These are phyloP conservation scores for Plectosphaerella cucumerina DNA, from an alignment of 2,329 filamentous ascomycete species.

Conservation along the genomic window DNA sequence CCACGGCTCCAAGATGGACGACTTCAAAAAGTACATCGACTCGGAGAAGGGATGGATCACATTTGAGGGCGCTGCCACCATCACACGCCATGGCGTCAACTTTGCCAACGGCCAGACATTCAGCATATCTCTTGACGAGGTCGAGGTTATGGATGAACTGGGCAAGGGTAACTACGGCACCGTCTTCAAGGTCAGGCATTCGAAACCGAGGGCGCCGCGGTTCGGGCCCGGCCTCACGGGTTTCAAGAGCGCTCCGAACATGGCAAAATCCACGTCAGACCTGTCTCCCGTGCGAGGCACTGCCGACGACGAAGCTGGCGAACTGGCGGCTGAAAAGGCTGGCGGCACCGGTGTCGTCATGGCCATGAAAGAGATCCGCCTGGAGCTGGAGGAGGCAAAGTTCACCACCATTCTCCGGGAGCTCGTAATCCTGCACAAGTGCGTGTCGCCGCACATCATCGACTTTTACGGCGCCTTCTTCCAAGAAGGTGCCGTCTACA, in stretches of 20 bases:
- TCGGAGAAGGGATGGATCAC: slow-evolving; percentile 86
- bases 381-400: slow-evolving; percentile 95
- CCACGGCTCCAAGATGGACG: slow-evolving; percentile 48
- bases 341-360: slow-evolving; percentile 71
- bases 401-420: slow-evolving; percentile 98
- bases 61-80: slow-evolving; percentile 88
- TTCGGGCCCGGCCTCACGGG: slow-evolving; percentile 55
- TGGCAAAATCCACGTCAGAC: slow-evolving; percentile 32
- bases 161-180: slow-evolving; percentile 98
- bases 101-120: slow-evolving; percentile 89
- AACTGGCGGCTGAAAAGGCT: slow-evolving; percentile 21
- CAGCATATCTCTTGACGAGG: slow-evolving; percentile 91
- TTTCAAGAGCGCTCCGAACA: slow-evolving; percentile 32
- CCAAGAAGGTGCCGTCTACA: slow-evolving; percentile 97
- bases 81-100: slow-evolving; percentile 85
- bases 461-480: slow-evolving; percentile 99
- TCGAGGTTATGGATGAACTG: slow-evolving; percentile 87
- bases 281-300: slow-evolving; percentile 16
- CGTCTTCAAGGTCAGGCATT: slow-evolving; percentile 92
- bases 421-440: slow-evolving; percentile 91
- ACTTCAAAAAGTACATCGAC: slow-evolving; percentile 78
- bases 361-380: slow-evolving; percentile 98
- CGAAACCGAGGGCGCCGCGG: slow-evolving; percentile 55
- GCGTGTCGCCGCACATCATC: slow-evolving; percentile 92
- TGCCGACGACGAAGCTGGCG: slow-evolving; percentile 20